Evolutionary conservation across 2,329 filamentous ascomycete genomes (phyloP), one percentile per base, ranked within the genome.

Genomic region (Myriosclerotinia scirpicola): DNA sequence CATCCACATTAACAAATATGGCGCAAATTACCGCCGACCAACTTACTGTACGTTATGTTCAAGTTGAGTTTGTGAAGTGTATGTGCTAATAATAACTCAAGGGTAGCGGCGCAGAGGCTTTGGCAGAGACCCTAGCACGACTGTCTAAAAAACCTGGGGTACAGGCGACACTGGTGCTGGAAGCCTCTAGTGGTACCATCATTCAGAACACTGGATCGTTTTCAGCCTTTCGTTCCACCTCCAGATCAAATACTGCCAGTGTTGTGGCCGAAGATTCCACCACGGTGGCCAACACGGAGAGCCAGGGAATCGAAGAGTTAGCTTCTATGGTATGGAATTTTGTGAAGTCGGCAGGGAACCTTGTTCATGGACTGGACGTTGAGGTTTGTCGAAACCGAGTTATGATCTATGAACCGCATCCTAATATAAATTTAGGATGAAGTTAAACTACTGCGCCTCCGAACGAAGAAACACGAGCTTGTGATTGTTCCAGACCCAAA

Each of bases 381-480:
- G 89, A 93, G 80, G 87, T 89, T 80, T 34, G 75, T 64, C 17
- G 17, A 26, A 40, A 53, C 30, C 44, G 11, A 17, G 12, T 12
- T 34, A 61, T 60, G 59, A 46, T 40, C 40, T 12, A 40, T 30
- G 5, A 44, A 50, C 50, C 1, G 2, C 5, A 22, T 54, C 34
- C 69, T 73, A 59, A 73, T 59, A 36, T 4, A 15, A 20, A 26
- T 34, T 17, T 70, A 90, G 83, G 91, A 95, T 73, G 91, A 93
- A 75, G 79, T 93, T 69, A 92, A 89, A 78, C 81, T 95, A 58
- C 78, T 95, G 62, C 84, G 91, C 69, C 76, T 96, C 70, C 85
- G 92, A 71, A 94, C 91, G n/a, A 92, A 88, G 81, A 93, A 91
- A 77, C 90, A 93, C 73, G 92, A 96, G 77, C 80, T 95, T 69